phyloP scores from a whole-genome alignment of 305 asterid species.

The Solanum hybrid region DNA sequence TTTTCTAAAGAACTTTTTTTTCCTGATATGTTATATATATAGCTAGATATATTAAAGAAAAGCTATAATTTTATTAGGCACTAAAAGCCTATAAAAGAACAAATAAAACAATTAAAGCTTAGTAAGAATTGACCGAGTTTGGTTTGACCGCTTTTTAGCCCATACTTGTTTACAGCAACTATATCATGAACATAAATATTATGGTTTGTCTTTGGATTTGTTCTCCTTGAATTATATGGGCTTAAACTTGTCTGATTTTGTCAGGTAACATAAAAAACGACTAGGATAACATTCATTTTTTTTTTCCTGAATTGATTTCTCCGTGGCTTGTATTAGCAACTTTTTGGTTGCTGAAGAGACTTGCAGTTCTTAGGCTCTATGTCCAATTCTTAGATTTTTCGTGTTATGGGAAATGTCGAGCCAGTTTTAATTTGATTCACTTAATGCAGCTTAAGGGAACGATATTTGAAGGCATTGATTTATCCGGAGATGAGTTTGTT shows the following conservation, averaged over 20 bases:
- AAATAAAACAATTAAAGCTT: neutral
- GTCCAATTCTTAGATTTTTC: neutral
- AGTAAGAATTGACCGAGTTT: neutral
- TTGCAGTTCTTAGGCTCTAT: neutral
- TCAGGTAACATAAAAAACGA: neutral
- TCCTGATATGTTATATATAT: neutral
- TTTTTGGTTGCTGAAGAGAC: neutral
- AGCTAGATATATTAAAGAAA: neutral
- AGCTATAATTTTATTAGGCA: neutral
- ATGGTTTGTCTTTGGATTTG: neutral
- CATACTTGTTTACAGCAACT: neutral
- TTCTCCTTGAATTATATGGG: neutral
- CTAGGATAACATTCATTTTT: neutral
- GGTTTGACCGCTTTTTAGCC: neutral
- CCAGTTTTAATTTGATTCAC: neutral
- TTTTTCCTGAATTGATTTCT: neutral
- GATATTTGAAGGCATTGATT: conserved; percentile 51
- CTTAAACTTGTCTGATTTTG: neutral
- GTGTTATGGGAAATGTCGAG: neutral
- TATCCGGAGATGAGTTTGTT: conserved; percentile 59
- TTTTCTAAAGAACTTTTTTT: neutral
- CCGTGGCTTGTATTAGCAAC: neutral
- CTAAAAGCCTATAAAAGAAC: neutral
- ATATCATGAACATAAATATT: neutral
- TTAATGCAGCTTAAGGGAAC: conserved; percentile 54